Conservation (phyloP, 2,329 filamentous ascomycete species). For the Neopestalotiopsis rosae region DNA sequence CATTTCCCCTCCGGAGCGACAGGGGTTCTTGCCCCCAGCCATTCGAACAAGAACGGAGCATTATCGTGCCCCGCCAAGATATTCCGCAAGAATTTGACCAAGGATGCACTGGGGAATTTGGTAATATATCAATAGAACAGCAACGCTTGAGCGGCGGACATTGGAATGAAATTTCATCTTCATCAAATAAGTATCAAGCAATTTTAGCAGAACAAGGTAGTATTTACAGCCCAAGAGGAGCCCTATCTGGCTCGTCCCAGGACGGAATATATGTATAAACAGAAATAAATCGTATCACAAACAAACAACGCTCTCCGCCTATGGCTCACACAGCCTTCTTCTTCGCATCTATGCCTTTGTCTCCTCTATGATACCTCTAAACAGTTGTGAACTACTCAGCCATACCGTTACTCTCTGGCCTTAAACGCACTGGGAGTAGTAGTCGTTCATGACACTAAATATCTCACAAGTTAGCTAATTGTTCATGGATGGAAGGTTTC, state of each 20-base stretch:
- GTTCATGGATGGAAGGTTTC: background rate
- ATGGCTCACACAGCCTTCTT: background rate
- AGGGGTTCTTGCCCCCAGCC: background rate
- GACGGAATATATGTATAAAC: conserved; percentile 10
- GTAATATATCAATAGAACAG: background rate
- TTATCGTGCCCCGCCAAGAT: background rate
- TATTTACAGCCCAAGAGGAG: conserved; percentile 7
- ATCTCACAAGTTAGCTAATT: too few relatives aligned
- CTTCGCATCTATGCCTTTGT: background rate
- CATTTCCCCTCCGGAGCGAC: background rate
- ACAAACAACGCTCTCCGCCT: background rate
- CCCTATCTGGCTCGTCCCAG: background rate
- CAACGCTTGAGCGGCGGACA: background rate
- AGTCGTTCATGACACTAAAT: conserved; percentile 11
- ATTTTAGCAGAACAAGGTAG: background rate
- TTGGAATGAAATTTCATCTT: background rate
- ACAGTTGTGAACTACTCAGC: background rate
- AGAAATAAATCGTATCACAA: conserved; percentile 9
- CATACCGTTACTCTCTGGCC: background rate
- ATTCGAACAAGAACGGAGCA: background rate
- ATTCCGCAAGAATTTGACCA: too few relatives aligned
- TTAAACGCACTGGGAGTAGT: conserved; percentile 27
- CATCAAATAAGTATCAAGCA: background rate
- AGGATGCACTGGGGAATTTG: background rate
- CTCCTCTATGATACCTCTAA: background rate